Base-by-base conservation (phyloP, 2,329 filamentous ascomycete species). In the Botrytis deweyae region DNA sequence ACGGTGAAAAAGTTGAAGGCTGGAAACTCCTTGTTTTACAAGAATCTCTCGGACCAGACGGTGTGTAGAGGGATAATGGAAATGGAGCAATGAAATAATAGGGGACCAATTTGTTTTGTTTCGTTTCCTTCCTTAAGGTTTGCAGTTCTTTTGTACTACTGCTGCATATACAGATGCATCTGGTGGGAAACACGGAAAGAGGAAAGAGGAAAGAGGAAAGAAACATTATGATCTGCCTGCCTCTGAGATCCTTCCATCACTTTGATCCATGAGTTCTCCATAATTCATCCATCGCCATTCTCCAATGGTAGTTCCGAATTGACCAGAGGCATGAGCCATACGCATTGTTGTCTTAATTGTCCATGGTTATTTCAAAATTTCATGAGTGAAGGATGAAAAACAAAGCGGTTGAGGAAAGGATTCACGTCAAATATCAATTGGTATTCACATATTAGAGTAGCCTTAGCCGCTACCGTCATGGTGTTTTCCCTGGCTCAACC, bases 1-100 rank as follows among this genome's bases (percentile, higher is more conserved):
- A 55, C 38, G 16, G 29, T 29, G n/a, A 10, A 40, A 67, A 52
- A 38, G 46, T 12, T 67, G 65, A 36, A 12, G 29, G 33, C 46
- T 67, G 65, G 65, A 67, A 55, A 29, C 36, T 29, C 36, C 66
- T 58, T 70, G 52, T 62, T 70, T 58, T 36, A 70, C 67, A 61
- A 61, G 20, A 70, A 61, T 42, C 67, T 59, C 49, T 59, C 49
- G 38, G 36, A 33, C 36, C 44, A 33, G 8, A 22, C 38, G 36
- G 29, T 29, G 40, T 16, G 9, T 14, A 22, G 25, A 38, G 25
- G 36, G 29, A 25, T 38, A 62, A 62, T 62, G 5, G 59, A 7
- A 14, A 38, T 22, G 25, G 42, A 25, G 18, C 36, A 46, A 38
- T 38, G 44, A 67, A 40, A 40, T 38, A n/a, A 55, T 40, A 55